Conservation (phyloP, 2,329 filamentous ascomycete species). For the Drechslera avenae region DNA sequence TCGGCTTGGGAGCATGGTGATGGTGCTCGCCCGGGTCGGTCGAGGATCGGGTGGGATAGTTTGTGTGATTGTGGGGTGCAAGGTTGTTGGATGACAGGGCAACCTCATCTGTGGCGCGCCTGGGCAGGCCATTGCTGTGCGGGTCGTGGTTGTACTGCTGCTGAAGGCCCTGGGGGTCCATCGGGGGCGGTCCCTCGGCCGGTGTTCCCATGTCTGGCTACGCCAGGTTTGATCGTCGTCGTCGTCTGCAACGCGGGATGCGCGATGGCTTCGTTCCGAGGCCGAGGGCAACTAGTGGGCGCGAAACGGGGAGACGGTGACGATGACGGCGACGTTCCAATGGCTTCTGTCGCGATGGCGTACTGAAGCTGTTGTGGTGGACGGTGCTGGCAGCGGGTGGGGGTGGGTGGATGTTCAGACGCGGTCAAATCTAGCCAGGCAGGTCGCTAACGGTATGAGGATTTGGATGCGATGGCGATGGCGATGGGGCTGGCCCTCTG, state of each 20-base stretch:
- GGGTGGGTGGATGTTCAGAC: constrained; percentile 2
- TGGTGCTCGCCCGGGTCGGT: constrained; percentile 39
- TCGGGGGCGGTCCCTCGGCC: constrained; percentile 43
- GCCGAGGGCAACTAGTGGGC: constrained; percentile 13
- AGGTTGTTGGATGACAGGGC: constrained; percentile 30
- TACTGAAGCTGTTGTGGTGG: not conserved
- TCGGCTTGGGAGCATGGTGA: constrained; percentile 32
- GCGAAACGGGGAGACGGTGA: constrained; percentile 10
- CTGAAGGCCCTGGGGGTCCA: constrained; percentile 38
- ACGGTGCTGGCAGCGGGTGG: constrained; percentile 1
- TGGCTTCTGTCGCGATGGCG: constrained; percentile 5
- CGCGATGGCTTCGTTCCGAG: constrained; percentile 9
- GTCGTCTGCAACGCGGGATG: constrained; percentile 4
- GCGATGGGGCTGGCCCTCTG: constrained; percentile 23
- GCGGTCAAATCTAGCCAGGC: constrained; percentile 1
- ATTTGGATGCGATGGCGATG: not conserved
- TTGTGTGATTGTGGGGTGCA: constrained; percentile 30
- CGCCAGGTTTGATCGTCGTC: constrained; percentile 29
- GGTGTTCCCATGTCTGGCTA: constrained; percentile 41
- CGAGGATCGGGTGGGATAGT: constrained; percentile 31
- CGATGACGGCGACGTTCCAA: not conserved
- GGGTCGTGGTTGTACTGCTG: constrained; percentile 39
- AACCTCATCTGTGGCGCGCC: constrained; percentile 40
- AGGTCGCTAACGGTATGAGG: constrained; percentile 3
- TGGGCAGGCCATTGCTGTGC: constrained; percentile 37